Base-by-base conservation (phyloP, 805 yeast genomes). In the Zygoascus ofunaensis region DNA sequence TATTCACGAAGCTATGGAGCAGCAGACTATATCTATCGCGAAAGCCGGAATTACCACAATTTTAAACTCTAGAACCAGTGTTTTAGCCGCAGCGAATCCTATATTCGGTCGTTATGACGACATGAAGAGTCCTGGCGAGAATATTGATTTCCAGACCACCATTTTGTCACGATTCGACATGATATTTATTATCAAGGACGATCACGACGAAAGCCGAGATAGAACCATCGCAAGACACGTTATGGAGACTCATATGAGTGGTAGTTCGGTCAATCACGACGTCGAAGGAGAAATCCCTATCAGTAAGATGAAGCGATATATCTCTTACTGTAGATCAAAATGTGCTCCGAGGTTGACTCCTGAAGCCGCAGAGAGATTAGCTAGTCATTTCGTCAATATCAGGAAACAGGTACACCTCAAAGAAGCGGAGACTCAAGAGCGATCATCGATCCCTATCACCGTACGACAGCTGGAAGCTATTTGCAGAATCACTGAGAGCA, bases 1-100 rank as follows among this genome's bases (percentile, higher is more conserved):
- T 0, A 92, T 92, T 54, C 99, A 92, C 65, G 99, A 92, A 71
- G 98, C 98, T 10, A 92, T 92, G 99, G 99, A 92, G 69, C 99
- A 92, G 65, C 99, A 92, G 66, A 92, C 98, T 0, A 92, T 92
- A 48, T 90, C 97, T 12, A 89, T 92, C 62, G 98, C 99, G 26
- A 92, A 92, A 63, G 99, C 99, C 7, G 99, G 99, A 63, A 92
- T 92, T 55, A 92, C 97, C 2, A 92, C 99, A 0, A 89, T 92
- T 45, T 73, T 92, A 55, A 92, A 92, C 64, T 92, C 98, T 2
- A 76, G 99, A 66, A 92, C 98, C 0, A 81, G 95, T 30, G 98
- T 92, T 3, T 70, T 92, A 39, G 98, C 98, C 0, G 98, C 98
- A 20, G 98, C 98, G 5, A 92, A 92, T 65, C 99, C 99, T 3